These are phyloP conservation scores for Auricularia cornea DNA, from an alignment of 768 basidiomycete species.

Conservation along the genomic window DNA sequence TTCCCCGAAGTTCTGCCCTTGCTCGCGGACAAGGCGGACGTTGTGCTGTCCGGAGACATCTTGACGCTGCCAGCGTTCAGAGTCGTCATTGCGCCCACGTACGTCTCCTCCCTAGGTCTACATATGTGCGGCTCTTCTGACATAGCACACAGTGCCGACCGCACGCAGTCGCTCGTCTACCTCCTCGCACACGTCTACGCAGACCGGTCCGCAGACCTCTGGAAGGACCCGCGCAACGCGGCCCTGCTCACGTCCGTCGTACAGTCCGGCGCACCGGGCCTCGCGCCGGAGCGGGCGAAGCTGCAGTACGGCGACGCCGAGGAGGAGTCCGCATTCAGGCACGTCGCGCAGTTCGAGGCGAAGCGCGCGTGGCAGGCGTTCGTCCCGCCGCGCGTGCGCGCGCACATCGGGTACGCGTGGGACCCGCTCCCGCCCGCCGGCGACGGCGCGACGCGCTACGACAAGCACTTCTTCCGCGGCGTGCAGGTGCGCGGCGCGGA, in stretches of 20 bases:
- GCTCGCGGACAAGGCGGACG: slow-evolving; percentile 79
- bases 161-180: slow-evolving; percentile 48
- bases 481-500: slow-evolving; percentile 35
- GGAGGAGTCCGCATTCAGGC: slow-evolving; percentile 55
- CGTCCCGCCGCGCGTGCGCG: slow-evolving; percentile 50
- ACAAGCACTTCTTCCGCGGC: slow-evolving; percentile 65
- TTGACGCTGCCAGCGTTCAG: slow-evolving; percentile 55
- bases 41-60: slow-evolving; percentile 48
- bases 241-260: slow-evolving; percentile 36
- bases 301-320: slow-evolving; percentile 34
- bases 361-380: slow-evolving; percentile 54
- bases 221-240: slow-evolving; percentile 63
- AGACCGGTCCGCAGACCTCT: slow-evolving; percentile 63
- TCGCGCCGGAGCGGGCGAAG: slow-evolving; percentile 26
- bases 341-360: slow-evolving; percentile 59
- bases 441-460: slow-evolving; percentile 47
- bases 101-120: slow-evolving; percentile 12
- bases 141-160: slow-evolving; percentile 4
- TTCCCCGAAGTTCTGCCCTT: slow-evolving; percentile 80
- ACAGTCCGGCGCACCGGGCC: slow-evolving; percentile 24
- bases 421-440: slow-evolving; percentile 79
- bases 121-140: neutral
- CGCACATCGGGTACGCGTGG: slow-evolving; percentile 55
- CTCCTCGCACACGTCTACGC: slow-evolving; percentile 85
- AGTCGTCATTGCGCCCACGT: slow-evolving; percentile 63